Conservation (phyloP, 2,329 filamentous ascomycete genomes). For the Fusarium odoratissimum region DNA sequence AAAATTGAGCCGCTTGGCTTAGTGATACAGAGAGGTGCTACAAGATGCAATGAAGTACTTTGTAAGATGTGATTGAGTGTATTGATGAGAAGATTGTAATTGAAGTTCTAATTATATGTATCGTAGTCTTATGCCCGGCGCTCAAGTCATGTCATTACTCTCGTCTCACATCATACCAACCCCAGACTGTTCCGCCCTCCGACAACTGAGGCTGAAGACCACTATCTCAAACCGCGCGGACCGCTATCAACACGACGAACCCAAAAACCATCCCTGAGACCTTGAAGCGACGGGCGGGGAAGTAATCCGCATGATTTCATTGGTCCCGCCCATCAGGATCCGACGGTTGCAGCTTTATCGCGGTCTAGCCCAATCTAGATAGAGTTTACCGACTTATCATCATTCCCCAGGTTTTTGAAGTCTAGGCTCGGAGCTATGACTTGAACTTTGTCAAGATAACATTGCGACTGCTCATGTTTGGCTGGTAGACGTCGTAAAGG, state of each 20-base stretch:
- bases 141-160: too few species aligned
- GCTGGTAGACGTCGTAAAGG: accelerated
- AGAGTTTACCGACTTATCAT: slow-evolving; percentile 8
- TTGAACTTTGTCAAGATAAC: neutral
- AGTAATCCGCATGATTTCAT: neutral
- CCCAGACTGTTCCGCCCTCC: neutral
- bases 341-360: slow-evolving; percentile 23
- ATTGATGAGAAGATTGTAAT: neutral
- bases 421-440: neutral
- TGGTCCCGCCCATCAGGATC: slow-evolving; percentile 1
- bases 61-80: neutral
- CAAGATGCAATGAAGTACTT: neutral
- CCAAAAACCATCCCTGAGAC: neutral
- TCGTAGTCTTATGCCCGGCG: neutral
- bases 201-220: neutral
- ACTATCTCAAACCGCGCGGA: slow-evolving; percentile 8
- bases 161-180: neutral
- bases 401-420: neutral
- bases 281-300: slow-evolving; percentile 3
- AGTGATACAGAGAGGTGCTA: neutral
- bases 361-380: neutral
- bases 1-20: neutral
- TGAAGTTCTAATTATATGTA: slow-evolving; percentile 1
- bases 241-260: slow-evolving; percentile 3
- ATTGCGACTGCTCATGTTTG: neutral